Base-by-base conservation (phyloP, 176 grass and related monocot species). In the Puya raimondii region DNA sequence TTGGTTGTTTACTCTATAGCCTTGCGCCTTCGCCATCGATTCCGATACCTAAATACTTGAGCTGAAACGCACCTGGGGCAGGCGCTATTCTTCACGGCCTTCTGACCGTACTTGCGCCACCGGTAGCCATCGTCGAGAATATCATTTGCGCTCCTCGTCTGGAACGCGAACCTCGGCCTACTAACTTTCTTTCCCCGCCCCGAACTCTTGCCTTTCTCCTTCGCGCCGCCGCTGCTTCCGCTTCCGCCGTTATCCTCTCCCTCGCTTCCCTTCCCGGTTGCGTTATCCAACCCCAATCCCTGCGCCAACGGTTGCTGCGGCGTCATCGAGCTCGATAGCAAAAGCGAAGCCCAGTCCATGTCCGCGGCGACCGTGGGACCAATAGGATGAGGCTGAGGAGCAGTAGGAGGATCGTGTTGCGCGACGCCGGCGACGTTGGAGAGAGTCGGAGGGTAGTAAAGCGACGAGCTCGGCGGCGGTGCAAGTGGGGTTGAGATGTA, bases 81-180 rank as follows among this genome's bases (percentile, higher is more conserved):
- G 7, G 63, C n/a, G 76, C 87, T 91, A 71, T 96, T 96, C 80
- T 96, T 96, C 70, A 91, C 91, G 14, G 88, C 88, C 85, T 96
- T 96, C 71, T 96, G 91, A 20, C 91, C 91, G 29, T 96, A 96
- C 74, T 96, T 96, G 69, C 91, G 84, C 91, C 91, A 96, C 16
- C 92, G 78, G 66, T 96, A 96, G 33, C 92, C 92, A 42, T 96
- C 92, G 63, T 96, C 88, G 12, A 96, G 80, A 75, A 96, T 88
- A 70, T 96, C 91, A 76, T 86, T 88, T 14, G 52, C 64, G 78
- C 87, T 96, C 88, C 74, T 88, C 65, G 91, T 96, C 75, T 91
- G 84, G 81, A 96, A 96, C 47, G 88, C 91, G 48, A 96, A 96
- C 77, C 91, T 82, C 64, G 85, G 91, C 51, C 75, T 74, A 68